Evolutionary conservation across 164 flowering plant genomes (phyloP).

Genomic region (Platanus orientalis): DNA sequence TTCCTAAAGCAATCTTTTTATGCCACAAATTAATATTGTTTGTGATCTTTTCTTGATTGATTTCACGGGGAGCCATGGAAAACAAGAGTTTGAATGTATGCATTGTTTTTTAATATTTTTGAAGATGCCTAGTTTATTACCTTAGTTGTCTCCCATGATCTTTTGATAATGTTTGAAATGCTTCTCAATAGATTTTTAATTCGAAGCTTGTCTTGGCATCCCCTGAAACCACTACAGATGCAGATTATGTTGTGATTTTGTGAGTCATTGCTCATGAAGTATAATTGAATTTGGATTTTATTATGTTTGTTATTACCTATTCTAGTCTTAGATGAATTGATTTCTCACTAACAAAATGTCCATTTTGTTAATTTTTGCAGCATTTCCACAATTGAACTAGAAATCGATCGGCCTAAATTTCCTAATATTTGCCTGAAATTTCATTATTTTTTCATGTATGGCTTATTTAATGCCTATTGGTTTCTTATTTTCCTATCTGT

Average conservation of each 20-base stretch:
- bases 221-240: constrained; percentile 94
- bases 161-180: constrained; percentile 1
- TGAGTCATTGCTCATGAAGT: constrained; percentile 99
- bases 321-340: not conserved
- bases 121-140: not conserved
- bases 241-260: constrained; percentile 91
- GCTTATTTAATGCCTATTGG: not conserved
- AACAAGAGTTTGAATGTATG: constrained; percentile 96
- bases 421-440: not conserved
- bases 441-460: not conserved
- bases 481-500: not conserved
- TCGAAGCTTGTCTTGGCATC: constrained; percentile 98
- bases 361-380: constrained; percentile 39
- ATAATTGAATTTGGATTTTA: not conserved
- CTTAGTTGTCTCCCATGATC: not conserved
- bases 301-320: not conserved
- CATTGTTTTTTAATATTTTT: not conserved
- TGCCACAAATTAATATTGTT: not conserved
- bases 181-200: constrained; percentile 68
- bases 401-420: constrained; percentile 56
- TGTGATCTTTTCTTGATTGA: constrained; percentile 6
- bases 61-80: constrained; percentile 98
- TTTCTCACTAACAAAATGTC: not conserved
- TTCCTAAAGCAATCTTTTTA: not conserved
- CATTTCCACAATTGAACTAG: constrained; percentile 99